Evolutionary conservation across 768 basidiomycete species (phyloP).

Genomic region (Suillus brevipes): DNA sequence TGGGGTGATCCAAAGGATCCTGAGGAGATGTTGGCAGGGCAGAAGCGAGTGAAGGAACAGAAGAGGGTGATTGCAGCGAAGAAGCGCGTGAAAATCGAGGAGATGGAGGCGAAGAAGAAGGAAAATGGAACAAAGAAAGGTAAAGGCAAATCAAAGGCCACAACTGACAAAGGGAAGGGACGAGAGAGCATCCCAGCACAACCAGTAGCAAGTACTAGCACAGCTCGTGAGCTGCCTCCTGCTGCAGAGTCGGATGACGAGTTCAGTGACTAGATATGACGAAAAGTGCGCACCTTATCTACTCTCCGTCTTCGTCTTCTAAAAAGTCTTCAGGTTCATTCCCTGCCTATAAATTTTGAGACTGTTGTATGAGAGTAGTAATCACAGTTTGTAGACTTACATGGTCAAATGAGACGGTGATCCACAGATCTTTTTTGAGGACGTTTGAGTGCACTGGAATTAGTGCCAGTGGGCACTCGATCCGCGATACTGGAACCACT

Average conservation of each 20-base stretch:
- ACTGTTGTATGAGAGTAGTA: neutral
- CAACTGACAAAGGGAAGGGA: neutral
- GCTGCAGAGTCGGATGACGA: neutral
- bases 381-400: neutral
- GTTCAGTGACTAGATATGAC: neutral
- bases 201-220: neutral
- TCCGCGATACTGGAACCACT: neutral
- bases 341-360: neutral
- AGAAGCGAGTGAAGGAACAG: neutral
- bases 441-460: neutral
- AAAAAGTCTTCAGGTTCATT: neutral
- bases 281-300: neutral
- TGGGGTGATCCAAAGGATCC: conserved; percentile 9
- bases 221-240: neutral
- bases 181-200: neutral
- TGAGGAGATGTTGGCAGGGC: neutral
- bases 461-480: neutral
- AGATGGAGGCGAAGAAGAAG: neutral
- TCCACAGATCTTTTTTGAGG: conserved; percentile 3
- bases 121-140: neutral
- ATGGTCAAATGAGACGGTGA: conserved; percentile 2
- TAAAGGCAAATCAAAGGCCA: neutral
- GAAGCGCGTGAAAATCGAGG: neutral
- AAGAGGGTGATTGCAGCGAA: neutral
- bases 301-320: neutral